Percentiles rank a stretch among this genome's conserved stretches.
phyloP scores from a whole-genome alignment of 441 rosid species.

The Corymbia calophylla region DNA sequence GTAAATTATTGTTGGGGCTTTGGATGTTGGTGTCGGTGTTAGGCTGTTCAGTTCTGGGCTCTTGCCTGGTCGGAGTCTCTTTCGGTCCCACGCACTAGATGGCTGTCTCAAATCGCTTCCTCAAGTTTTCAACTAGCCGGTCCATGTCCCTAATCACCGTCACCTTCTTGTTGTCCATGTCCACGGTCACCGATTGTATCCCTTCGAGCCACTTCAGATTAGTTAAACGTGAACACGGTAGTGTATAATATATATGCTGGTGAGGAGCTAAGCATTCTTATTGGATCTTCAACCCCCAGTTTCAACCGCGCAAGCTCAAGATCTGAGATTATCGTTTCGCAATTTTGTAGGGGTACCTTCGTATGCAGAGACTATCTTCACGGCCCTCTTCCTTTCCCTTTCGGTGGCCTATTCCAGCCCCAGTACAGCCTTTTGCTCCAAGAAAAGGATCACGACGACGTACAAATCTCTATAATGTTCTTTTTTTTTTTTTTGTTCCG shows the following conservation, averaged over 20 bases:
- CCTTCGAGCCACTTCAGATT: slow-evolving; percentile 26
- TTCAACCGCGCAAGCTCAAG: neutral
- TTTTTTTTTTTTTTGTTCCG: neutral
- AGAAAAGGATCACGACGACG: neutral
- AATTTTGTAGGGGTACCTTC: neutral
- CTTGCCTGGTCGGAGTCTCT: neutral
- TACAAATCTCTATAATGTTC: neutral
- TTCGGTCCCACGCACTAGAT: neutral
- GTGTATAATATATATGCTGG: neutral
- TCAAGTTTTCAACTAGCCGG: neutral
- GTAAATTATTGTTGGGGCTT: neutral
- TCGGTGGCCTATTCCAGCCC: neutral
- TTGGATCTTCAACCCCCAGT: neutral
- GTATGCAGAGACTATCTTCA: neutral
- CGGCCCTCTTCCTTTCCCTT: neutral
- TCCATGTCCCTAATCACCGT: slow-evolving; percentile 38
- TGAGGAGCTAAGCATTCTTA: neutral
- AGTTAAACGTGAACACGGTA: neutral
- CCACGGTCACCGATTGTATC: slow-evolving; percentile 36
- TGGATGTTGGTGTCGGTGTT: neutral
- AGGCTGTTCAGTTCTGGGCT: neutral
- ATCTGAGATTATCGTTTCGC: neutral
- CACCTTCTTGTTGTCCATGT: slow-evolving; percentile 50
- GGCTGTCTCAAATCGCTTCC: neutral
- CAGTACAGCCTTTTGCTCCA: neutral